Percentiles rank a stretch among this genome's conserved stretches.
These are phyloP conservation scores for Camellia oleifera DNA, from an alignment of 179 eudicot genomes.

Conservation along the genomic window DNA sequence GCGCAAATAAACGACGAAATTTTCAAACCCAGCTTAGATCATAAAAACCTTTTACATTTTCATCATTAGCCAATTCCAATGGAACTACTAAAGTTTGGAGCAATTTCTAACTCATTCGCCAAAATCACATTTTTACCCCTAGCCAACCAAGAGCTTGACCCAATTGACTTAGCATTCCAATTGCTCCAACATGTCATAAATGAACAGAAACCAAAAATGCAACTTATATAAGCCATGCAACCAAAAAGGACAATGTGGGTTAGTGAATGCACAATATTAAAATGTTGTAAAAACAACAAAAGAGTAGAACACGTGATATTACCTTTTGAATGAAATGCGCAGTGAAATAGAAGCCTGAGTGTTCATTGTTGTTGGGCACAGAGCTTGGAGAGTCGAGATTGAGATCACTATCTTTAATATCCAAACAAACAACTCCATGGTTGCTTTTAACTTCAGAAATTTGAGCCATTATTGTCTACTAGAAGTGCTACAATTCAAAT, in stretches of 20 bases:
- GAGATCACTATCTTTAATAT: neutral
- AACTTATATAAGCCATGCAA: neutral
- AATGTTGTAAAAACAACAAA: neutral
- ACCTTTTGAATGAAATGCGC: constrained; percentile 9
- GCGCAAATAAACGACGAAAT: no score
- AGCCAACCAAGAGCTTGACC: no score
- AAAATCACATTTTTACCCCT: no score
- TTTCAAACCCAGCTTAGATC: no score
- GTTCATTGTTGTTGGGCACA: constrained; percentile 3
- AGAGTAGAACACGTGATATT: neutral
- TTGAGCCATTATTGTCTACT: neutral
- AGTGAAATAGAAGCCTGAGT: neutral
- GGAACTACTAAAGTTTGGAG: no score
- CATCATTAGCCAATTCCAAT: no score
- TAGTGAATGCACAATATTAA: neutral
- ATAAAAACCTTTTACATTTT: no score
- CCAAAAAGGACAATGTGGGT: neutral
- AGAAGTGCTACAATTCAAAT: neutral
- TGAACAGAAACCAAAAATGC: neutral
- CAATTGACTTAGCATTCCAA: no score
- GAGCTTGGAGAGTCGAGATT: neutral
- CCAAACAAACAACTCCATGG: constrained; percentile 9
- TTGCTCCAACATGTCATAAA: no score
- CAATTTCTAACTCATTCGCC: no score
- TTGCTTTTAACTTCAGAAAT: neutral